Evolutionary conservation across 2,329 filamentous ascomycete species (phyloP), one percentile per base, ranked within the genome.

Genomic region (Nothophoma quercina): DNA sequence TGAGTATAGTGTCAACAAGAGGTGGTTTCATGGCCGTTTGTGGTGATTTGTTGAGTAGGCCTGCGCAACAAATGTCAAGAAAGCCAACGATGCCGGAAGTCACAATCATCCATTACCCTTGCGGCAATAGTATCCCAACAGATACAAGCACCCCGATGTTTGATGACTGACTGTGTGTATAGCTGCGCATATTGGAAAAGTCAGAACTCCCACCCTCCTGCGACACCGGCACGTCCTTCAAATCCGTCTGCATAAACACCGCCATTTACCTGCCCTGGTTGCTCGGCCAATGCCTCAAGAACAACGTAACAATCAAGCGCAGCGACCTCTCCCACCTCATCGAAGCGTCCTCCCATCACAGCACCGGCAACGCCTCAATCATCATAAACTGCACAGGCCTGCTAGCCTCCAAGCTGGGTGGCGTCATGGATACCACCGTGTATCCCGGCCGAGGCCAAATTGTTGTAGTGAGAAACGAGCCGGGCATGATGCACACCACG

Each of bases 161-260:
- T n/a, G n/a, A n/a, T n/a, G n/a, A n/a, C n/a, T n/a, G n/a, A n/a
- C n/a, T n/a, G n/a, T n/a, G n/a, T n/a, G n/a, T n/a, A n/a, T 57
- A 84, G 81, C 93, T 87, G 74, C 83, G 84, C 55, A 77, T 85
- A 51, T 74, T 93, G 3, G 69, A 81, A 4, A 72, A 81, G 26
- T 73, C 77, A 8, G 81, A 67, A 61, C 77, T 96, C 1, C 83
- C 85, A 0, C 64, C 77, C 0, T 89, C 84, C 15, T 83, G 88
- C 45, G 87, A 91, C 55, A 88, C 88, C 9, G 92, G 86, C 19
- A 89, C 85, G 42, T 80, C 83, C 48, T 96, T 95, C 73, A 91
- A 85, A 7, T 93, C 90, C 1, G 87, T 96, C 32, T 97, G 93
- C 76, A 93, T 97, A 72, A 97, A 98, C 77, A 90, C 90, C 0